Percentiles rank a stretch among this genome's conserved stretches.
These are phyloP conservation scores for Stachybotrys chlorohalonatus DNA, from an alignment of 2,329 filamentous ascomycete species.

Conservation along the genomic window DNA sequence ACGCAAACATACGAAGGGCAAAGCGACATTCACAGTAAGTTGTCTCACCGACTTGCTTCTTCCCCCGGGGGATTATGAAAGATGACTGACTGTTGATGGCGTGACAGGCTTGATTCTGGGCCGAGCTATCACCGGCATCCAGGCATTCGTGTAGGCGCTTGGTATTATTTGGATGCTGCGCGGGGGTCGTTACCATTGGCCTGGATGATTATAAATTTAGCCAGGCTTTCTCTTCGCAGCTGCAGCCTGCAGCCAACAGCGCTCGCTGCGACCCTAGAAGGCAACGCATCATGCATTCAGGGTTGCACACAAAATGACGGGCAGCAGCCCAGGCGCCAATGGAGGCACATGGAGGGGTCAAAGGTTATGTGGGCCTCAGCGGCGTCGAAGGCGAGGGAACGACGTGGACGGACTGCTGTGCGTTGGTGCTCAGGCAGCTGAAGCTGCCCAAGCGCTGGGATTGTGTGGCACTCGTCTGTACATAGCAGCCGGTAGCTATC, in stretches of 20 bases:
- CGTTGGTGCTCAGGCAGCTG: neutral
- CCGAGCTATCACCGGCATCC: constrained; percentile 62
- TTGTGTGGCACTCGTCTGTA: neutral
- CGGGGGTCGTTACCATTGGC: neutral
- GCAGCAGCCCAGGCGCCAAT: neutral
- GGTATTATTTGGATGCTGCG: neutral
- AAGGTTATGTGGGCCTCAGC: neutral
- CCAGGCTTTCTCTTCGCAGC: neutral
- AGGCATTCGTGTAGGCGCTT: constrained; percentile 58
- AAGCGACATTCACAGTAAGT: constrained; percentile 91
- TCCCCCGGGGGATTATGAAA: neutral
- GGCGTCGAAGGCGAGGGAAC: constrained; percentile 1
- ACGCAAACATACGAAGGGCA: constrained; percentile 98
- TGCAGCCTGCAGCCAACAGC: no score
- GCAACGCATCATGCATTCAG: neutral
- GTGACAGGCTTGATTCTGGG: constrained; percentile 59
- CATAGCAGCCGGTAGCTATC: neutral
- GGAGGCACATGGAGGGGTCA: neutral
- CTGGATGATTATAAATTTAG: neutral
- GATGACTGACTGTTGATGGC: constrained; percentile 14
- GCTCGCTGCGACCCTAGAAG: neutral
- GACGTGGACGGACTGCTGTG: constrained; percentile 1
- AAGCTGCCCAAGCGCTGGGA: neutral
- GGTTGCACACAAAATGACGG: neutral
- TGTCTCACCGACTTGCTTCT: constrained; percentile 1